Base-by-base conservation (phyloP, 495 filamentous ascomycete genomes). In the Penicillium soppii region DNA sequence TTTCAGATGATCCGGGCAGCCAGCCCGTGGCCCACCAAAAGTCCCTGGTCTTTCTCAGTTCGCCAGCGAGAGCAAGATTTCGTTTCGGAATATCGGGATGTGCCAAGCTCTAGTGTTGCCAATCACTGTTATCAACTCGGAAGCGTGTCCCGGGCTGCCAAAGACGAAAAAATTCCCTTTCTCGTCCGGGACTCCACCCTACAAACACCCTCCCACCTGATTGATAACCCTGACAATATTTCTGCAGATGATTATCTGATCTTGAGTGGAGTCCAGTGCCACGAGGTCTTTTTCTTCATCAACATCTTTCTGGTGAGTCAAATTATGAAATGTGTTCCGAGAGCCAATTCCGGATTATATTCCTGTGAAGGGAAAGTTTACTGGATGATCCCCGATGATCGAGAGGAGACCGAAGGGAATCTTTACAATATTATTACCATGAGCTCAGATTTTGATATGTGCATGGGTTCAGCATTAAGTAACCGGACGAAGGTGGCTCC, bases 201-300 rank as follows among this genome's bases (percentile, higher is more conserved):
- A 20, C 1, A 20, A n/a, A 6, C 6, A 42, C 6, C 7, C 6
- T 41, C 17, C 10, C 17, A 16, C 39, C 46, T 49, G 46, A 49
- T 49, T 32, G 46, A 49, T 49, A 49, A 49, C 22, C 2, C 23
- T 26, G 5, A 17, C n/a, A n/a, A n/a, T n/a, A 27, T 20, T 35
- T 43, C 39, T 43, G 38, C 39, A 35, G 20, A 29, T 4, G 33
- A 23, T 43, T 51, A 51, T 51, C 48, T 51, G 48, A 51, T 51
- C 48, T 27, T 27, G 20, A 25, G 48, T 51, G 48, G 48, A 15
- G 38, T 26, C 15, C 13, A 12, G 7, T 27, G 37, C 37, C 47
- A 49, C 37, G 47, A 41, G 26, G 36, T 26, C 23, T 41, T 45
- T 15, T 6, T 8, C 2, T 25, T 25, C 7, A 22, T 19, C 37